phyloP scores from a whole-genome alignment of 768 basidiomycete species.

The Coprinopsis marcescibilis region DNA sequence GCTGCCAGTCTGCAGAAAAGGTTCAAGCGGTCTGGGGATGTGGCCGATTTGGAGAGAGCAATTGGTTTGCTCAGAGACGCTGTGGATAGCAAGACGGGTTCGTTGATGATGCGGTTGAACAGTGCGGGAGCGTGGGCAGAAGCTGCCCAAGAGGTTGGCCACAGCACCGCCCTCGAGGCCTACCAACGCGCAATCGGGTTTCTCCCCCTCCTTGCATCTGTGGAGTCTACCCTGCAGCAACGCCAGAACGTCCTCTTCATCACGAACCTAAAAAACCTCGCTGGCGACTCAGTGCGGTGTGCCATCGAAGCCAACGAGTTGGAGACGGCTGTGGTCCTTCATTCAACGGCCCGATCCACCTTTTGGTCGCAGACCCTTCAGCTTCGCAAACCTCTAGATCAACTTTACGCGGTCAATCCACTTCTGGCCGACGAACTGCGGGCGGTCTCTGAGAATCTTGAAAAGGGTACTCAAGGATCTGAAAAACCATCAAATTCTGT shows the following conservation, averaged over 20 bases:
- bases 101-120: no score
- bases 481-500: background rate
- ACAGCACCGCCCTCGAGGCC: background rate
- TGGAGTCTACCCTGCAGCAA: background rate
- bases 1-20: no score
- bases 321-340: background rate
- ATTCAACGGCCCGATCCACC: background rate
- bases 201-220: conserved; percentile 1
- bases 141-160: no score
- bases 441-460: no score
- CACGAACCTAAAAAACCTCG: background rate
- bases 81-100: no score
- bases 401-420: background rate
- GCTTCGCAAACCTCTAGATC: background rate
- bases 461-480: background rate
- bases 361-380: conserved; percentile 2
- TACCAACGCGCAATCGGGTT: background rate
- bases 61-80: no score
- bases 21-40: no score
- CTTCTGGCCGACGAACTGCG: background rate
- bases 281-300: background rate
- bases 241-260: background rate
- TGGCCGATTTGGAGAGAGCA: no score
- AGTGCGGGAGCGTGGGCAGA: no score
- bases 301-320: background rate